phyloP scores from a whole-genome alignment of 169 alveolate genomes.

The Plasmodium vinckei region DNA sequence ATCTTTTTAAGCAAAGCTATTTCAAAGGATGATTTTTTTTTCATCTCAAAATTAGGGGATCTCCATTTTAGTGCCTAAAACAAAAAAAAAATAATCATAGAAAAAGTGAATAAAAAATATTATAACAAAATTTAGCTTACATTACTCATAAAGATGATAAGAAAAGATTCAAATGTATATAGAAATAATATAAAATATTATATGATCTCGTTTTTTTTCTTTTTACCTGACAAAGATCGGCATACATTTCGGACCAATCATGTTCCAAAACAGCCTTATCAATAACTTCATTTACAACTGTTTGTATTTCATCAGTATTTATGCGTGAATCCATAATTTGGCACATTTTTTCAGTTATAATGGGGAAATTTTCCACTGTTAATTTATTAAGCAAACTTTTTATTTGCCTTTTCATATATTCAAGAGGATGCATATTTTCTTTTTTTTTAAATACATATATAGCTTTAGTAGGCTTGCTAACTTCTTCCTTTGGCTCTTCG shows the following conservation, averaged over 20 bases:
- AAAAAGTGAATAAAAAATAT: background rate
- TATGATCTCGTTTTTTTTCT: slow-evolving; percentile 17
- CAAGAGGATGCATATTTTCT: slow-evolving; percentile 80
- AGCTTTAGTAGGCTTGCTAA: slow-evolving; percentile 59
- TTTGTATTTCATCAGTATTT: slow-evolving; percentile 84
- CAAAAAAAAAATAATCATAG: background rate
- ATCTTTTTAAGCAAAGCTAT: slow-evolving; percentile 83
- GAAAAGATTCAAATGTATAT: slow-evolving; percentile 7
- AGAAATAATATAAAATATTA: slow-evolving; percentile 30
- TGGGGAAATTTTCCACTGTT: slow-evolving; percentile 92
- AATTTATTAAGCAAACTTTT: slow-evolving; percentile 90
- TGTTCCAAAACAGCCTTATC: slow-evolving; percentile 93
- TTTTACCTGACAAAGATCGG: slow-evolving; percentile 90
- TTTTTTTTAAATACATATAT: slow-evolving; percentile 68
- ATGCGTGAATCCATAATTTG: slow-evolving; percentile 84
- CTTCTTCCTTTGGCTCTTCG: slow-evolving; percentile 17
- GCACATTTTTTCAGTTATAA: slow-evolving; percentile 91
- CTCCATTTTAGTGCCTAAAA: slow-evolving; percentile 84
- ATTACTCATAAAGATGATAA: background rate
- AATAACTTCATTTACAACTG: slow-evolving; percentile 85
- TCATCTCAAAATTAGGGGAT: slow-evolving; percentile 83
- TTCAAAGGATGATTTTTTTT: slow-evolving; percentile 85
- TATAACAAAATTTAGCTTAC: background rate
- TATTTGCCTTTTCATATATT: slow-evolving; percentile 86
- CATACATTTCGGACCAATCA: slow-evolving; percentile 94